Evolutionary conservation across 192 early-diverging fungal genomes (phyloP).

Genomic region (Chytriomyces sp.): DNA sequence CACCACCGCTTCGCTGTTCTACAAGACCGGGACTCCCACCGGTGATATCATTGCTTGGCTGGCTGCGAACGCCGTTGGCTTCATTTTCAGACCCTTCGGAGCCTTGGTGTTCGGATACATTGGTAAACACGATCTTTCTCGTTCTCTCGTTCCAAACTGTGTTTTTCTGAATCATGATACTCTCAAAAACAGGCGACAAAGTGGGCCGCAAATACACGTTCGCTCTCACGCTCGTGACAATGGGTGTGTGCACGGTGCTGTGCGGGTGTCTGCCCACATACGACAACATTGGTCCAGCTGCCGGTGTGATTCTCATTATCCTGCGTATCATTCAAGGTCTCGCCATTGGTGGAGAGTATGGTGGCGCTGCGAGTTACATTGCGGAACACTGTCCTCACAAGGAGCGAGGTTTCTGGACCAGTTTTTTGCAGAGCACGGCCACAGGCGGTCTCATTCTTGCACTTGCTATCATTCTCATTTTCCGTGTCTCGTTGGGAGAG

Average conservation of each 20-base stretch:
- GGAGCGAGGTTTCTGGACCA: conserved; percentile 30
- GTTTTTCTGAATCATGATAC: no score
- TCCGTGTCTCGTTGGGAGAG: neutral
- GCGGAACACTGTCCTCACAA: conserved; percentile 25
- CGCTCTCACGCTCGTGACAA: conserved; percentile 14
- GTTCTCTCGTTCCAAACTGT: no score
- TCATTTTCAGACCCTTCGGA: conserved; percentile 33
- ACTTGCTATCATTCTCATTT: conserved; percentile 19
- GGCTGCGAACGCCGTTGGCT: conserved; percentile 34
- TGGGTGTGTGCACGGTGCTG: conserved; percentile 34
- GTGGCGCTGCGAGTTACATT: conserved; percentile 34
- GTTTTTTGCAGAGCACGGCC: conserved; percentile 33
- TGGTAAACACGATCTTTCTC: no score
- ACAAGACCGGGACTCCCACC: conserved; percentile 10
- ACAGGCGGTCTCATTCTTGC: conserved; percentile 12
- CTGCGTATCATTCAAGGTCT: conserved; percentile 34
- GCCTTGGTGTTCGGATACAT: conserved; percentile 37
- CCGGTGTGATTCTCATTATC: conserved; percentile 29
- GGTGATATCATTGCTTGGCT: conserved; percentile 28
- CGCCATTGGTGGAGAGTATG: conserved; percentile 39
- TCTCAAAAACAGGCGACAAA: no score
- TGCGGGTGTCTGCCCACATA: conserved; percentile 35
- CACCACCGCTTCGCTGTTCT: conserved; percentile 24
- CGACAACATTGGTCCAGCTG: conserved; percentile 13
- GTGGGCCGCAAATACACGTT: conserved; percentile 33